Conservation (phyloP, 371 early-diverging fungal species). For the Syncephalastrum monosporum region DNA sequence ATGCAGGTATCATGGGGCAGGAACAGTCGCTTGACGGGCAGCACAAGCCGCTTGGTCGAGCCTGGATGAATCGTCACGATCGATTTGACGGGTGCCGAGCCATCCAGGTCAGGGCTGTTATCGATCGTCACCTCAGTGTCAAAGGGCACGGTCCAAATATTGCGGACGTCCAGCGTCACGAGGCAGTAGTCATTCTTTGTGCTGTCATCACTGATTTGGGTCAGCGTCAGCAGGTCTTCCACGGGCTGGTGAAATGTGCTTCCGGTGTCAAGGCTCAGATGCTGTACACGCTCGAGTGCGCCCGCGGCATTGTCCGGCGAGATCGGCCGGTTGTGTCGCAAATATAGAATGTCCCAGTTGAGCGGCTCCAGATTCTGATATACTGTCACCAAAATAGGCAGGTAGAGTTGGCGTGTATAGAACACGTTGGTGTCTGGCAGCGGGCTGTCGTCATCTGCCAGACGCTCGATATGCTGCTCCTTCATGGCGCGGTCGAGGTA, state of each 20-base stretch:
- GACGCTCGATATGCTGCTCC: constrained; percentile 2
- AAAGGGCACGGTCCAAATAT: constrained; percentile 72
- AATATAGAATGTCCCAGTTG: constrained; percentile 67
- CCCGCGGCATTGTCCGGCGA: constrained; percentile 14
- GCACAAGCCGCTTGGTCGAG: constrained; percentile 33
- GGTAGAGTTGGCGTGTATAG: constrained; percentile 67
- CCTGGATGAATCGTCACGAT: constrained; percentile 38
- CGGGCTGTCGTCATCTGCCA: constrained; percentile 10
- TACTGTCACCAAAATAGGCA: constrained; percentile 74
- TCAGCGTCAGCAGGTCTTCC: constrained; percentile 19
- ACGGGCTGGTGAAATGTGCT: constrained; percentile 11
- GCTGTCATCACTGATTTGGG: constrained; percentile 14
- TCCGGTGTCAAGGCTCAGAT: constrained; percentile 1
- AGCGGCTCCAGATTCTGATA: constrained; percentile 61
- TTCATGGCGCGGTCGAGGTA: constrained; percentile 39
- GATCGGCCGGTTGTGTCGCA: constrained; percentile 38
- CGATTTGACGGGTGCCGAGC: constrained; percentile 7
- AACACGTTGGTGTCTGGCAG: constrained; percentile 37
- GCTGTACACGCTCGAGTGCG: constrained; percentile 18
- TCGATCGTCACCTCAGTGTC: constrained; percentile 65
- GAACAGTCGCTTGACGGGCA: constrained; percentile 67
- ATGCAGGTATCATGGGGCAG: constrained; percentile 47
- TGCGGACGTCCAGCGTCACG: constrained; percentile 77
- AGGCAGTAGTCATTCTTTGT: constrained; percentile 67
- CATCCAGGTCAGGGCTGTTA: constrained; percentile 35